These are phyloP conservation scores for Leersia perrieri DNA, from an alignment of 176 grass and related monocot species.

Conservation along the genomic window DNA sequence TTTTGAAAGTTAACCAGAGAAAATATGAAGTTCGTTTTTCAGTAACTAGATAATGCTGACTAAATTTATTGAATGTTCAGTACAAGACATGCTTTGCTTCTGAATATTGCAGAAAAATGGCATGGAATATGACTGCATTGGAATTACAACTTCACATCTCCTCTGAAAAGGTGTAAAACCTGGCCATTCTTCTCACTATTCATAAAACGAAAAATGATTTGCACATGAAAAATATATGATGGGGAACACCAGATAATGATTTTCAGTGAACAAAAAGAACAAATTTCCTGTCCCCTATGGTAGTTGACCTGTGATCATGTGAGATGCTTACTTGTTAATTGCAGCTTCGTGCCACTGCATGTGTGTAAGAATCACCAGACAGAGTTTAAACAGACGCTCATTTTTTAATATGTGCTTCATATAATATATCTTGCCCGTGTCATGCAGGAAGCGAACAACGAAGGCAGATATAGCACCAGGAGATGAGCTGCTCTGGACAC, in stretches of 20 bases:
- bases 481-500: not conserved
- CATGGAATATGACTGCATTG: not conserved
- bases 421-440: constrained; percentile 12
- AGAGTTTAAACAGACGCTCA: constrained; percentile 27
- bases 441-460: constrained; percentile 1
- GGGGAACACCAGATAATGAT: not conserved
- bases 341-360: constrained; percentile 16
- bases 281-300: not conserved
- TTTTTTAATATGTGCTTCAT: constrained; percentile 12
- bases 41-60: not conserved
- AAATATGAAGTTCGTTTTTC: not conserved
- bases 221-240: not conserved
- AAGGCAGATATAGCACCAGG: constrained; percentile 7
- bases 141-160: not conserved
- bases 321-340: constrained; percentile 43
- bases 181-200: not conserved
- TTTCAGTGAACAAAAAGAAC: not conserved
- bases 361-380: constrained; percentile 44
- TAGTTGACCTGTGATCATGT: constrained; percentile 33
- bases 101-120: not conserved
- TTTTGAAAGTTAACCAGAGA: not conserved
- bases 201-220: not conserved
- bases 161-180: not conserved
- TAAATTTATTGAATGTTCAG: not conserved
- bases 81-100: not conserved